Base-by-base conservation (phyloP, 169 alveolate genomes). In the Prorocentrum cordatum region DNA sequence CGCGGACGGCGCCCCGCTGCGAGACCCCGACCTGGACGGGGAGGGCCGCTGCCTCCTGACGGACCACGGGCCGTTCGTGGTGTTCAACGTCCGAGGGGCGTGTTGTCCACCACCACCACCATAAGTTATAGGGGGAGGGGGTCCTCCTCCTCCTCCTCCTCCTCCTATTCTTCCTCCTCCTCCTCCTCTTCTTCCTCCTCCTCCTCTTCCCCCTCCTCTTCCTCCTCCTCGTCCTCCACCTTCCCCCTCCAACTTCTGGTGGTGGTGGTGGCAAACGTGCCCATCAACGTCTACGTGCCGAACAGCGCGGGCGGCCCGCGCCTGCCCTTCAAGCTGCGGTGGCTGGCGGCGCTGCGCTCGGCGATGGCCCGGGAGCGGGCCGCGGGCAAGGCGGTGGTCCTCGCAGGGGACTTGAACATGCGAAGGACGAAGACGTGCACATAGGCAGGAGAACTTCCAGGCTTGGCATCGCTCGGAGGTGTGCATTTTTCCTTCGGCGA, bases 231-330 rank as follows among this genome's bases (percentile, higher is more conserved):
- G n/a, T n/a, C n/a, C n/a, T n/a, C n/a, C n/a, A n/a, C n/a, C n/a
- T n/a, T n/a, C n/a, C n/a, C n/a, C n/a, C n/a, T n/a, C n/a, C n/a
- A n/a, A n/a, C n/a, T n/a, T n/a, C n/a, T n/a, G n/a, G n/a, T n/a
- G n/a, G n/a, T n/a, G n/a, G n/a, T n/a, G n/a, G n/a, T n/a, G 16
- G 54, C 54, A 16, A 42, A 42, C n/a, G 54, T 42, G n/a, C 9
- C 16, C 54, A 12, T 42, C 54, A 42, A 42, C 16, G 54, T 42
- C 54, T 42, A 42, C 54, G 54, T 42, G 9, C 82, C 82, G 29
- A 70, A 70, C 62, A 39, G 62, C 62, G 61, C 45, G 35, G 82
- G 82, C 1, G 82, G 82, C 38, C 79, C 79, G 2, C 82, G 82
- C 1, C 22, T 70, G 62, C 82, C 82, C 27, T 70, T 38, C 82